phyloP scores from a whole-genome alignment of 2,329 filamentous ascomycete species.

The Aspergillus ustus region DNA sequence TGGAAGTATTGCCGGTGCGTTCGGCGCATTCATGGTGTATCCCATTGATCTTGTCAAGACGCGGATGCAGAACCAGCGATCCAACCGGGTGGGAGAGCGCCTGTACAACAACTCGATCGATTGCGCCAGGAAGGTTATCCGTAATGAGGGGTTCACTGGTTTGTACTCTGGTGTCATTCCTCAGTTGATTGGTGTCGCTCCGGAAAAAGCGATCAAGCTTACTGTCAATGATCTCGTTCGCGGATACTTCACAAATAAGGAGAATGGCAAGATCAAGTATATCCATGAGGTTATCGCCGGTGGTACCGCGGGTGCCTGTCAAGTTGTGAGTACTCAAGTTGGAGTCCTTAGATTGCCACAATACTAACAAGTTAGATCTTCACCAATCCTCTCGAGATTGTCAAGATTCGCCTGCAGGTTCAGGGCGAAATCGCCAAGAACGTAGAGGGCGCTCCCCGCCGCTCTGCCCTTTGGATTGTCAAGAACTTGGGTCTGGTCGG shows the following conservation, averaged over 20 bases:
- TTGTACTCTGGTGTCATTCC: constrained; percentile 94
- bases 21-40: constrained; percentile 99
- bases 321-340: constrained; percentile 74
- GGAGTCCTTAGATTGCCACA: background rate
- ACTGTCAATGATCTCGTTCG: constrained; percentile 96
- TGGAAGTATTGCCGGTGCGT: constrained; percentile 89
- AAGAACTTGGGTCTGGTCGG: constrained; percentile 91
- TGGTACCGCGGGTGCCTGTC: constrained; percentile 87
- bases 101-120: constrained; percentile 98
- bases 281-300: constrained; percentile 81
- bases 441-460: constrained; percentile 78
- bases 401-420: constrained; percentile 97
- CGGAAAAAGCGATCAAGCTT: constrained; percentile 98
- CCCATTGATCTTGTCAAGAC: constrained; percentile 99
- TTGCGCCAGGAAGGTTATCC: constrained; percentile 89
- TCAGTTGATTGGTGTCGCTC: constrained; percentile 96
- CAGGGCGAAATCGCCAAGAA: constrained; percentile 94
- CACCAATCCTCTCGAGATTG: constrained; percentile 97
- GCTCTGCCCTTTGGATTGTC: constrained; percentile 97
- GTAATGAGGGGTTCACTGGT: constrained; percentile 87
- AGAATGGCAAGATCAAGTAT: constrained; percentile 72
- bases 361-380: constrained; percentile 67
- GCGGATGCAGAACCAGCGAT: constrained; percentile 95
- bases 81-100: constrained; percentile 77
- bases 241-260: constrained; percentile 71